Percentiles rank a stretch among this genome's conserved stretches.
These are phyloP conservation scores for Aspergillus pseudonomiae DNA, from an alignment of 2,329 filamentous ascomycete genomes.

Conservation along the genomic window DNA sequence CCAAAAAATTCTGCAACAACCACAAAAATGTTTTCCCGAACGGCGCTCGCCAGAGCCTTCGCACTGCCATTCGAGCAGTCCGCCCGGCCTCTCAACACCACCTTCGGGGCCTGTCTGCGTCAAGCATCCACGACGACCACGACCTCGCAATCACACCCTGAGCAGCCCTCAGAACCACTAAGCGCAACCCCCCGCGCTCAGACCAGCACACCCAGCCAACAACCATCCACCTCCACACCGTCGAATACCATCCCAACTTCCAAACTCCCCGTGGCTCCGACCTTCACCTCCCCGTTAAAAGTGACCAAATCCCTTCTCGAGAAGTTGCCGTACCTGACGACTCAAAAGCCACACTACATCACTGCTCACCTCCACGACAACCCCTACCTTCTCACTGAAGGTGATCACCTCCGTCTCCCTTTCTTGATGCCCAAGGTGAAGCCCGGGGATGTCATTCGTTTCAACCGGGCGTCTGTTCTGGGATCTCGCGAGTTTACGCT, in stretches of 20 bases:
- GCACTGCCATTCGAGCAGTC: constrained; percentile 30
- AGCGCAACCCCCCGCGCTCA: constrained; percentile 31
- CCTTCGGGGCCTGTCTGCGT: constrained; percentile 46
- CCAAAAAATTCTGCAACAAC: not conserved
- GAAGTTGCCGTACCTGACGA: constrained; percentile 47
- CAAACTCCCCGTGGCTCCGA: constrained; percentile 43
- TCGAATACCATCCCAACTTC: constrained; percentile 23
- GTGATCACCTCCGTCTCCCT: constrained; percentile 75
- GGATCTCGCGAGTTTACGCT: constrained; percentile 91
- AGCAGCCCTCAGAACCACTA: constrained; percentile 35
- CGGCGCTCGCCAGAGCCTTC: constrained; percentile 33
- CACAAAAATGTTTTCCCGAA: constrained; percentile 42
- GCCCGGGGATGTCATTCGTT: constrained; percentile 81
- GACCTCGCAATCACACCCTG: constrained; percentile 35
- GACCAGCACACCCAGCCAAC: constrained; percentile 22
- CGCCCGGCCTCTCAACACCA: constrained; percentile 20
- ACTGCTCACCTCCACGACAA: constrained; percentile 51
- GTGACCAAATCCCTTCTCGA: constrained; percentile 45
- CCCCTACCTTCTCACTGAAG: constrained; percentile 58
- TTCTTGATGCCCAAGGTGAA: constrained; percentile 76
- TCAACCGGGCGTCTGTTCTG: constrained; percentile 81
- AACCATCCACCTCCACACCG: constrained; percentile 16
- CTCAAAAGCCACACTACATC: constrained; percentile 52
- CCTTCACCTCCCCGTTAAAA: constrained; percentile 41
- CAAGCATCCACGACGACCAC: constrained; percentile 36